Conservation (phyloP, 1,284 basidiomycete genomes). For the Lentinula novae-zelandiae region DNA sequence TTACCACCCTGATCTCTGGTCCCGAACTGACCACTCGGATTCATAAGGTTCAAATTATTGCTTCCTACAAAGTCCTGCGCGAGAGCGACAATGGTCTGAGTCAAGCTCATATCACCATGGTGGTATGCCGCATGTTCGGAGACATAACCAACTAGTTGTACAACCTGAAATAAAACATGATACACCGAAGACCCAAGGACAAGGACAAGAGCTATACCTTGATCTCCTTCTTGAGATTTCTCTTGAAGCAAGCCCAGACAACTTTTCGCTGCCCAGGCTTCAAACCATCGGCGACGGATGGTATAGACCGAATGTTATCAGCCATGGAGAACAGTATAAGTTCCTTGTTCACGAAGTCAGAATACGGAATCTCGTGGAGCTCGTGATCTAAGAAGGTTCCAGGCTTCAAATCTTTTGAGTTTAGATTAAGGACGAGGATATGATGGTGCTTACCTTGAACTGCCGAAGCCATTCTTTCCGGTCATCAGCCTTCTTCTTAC, state of each 20-base stretch:
- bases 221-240: constrained; percentile 89
- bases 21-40: constrained; percentile 95
- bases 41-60: constrained; percentile 92
- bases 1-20: constrained; percentile 90
- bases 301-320: constrained; percentile 95
- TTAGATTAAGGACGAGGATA: constrained; percentile 7
- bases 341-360: constrained; percentile 98
- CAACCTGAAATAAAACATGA: constrained; percentile 55
- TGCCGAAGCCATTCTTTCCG: constrained; percentile 98
- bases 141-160: constrained; percentile 93
- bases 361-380: constrained; percentile 80
- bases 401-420: constrained; percentile 51
- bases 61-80: constrained; percentile 95
- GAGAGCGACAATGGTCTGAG: constrained; percentile 88
- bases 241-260: constrained; percentile 93
- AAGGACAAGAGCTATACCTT: constrained; percentile 53
- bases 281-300: constrained; percentile 90
- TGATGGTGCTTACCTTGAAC: constrained; percentile 64
- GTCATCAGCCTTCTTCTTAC: constrained; percentile 99
- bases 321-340: constrained; percentile 99
- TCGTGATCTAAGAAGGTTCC: constrained; percentile 95
- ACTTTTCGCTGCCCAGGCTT: constrained; percentile 99
- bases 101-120: constrained; percentile 90
- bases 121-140: constrained; percentile 95
- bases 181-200: neutral